Percentiles rank a stretch among this genome's conserved stretches.
These are phyloP conservation scores for Trifolium dubium DNA, from an alignment of 306 rosid species.

Conservation along the genomic window DNA sequence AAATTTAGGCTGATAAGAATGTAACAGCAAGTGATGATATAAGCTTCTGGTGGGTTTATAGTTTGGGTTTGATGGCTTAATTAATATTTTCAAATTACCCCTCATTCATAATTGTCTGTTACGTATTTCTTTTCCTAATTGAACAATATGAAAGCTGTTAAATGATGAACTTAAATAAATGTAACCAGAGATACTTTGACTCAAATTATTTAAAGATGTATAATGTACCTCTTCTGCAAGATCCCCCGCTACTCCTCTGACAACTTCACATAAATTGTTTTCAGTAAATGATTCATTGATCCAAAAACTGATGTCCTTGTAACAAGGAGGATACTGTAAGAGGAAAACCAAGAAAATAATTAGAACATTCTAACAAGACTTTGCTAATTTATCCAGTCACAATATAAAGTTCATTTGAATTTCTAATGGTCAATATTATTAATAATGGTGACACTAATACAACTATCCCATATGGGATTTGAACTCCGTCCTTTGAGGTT, in stretches of 20 bases:
- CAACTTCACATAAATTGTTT: constrained; percentile 96
- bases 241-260: constrained; percentile 92
- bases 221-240: constrained; percentile 97
- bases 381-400: constrained; percentile 12
- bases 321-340: constrained; percentile 93
- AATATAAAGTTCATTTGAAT: constrained; percentile 5
- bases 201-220: constrained; percentile 41
- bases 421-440: background rate
- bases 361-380: constrained; percentile 17
- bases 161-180: constrained; percentile 11
- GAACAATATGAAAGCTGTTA: constrained; percentile 26
- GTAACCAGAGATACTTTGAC: background rate
- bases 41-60: constrained; percentile 18
- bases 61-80: constrained; percentile 13
- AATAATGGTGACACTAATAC: no score
- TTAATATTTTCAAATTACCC: constrained; percentile 9
- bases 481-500: no score
- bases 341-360: constrained; percentile 31
- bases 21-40: background rate
- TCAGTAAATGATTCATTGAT: constrained; percentile 85
- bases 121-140: constrained; percentile 9
- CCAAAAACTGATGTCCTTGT: constrained; percentile 97
- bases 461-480: no score
- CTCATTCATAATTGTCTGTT: background rate
- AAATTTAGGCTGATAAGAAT: constrained; percentile 2